These are phyloP conservation scores for Kernera saxatilis DNA, from an alignment of 345 rosid species.

Conservation along the genomic window DNA sequence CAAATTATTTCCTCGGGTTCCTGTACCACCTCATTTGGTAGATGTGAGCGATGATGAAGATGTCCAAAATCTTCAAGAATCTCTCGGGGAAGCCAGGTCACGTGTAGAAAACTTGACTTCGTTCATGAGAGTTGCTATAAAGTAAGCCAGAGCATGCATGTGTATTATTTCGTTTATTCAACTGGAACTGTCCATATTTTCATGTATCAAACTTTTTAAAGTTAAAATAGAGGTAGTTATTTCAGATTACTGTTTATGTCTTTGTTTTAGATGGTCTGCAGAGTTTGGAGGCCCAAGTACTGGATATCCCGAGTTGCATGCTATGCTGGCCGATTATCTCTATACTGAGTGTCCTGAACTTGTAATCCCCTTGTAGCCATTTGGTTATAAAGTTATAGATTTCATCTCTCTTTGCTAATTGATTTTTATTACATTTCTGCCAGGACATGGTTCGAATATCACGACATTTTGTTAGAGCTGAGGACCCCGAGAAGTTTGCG, in stretches of 20 bases:
- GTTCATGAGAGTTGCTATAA: slow-evolving; percentile 83
- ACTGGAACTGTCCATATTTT: background rate
- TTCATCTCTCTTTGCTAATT: background rate
- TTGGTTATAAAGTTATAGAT: background rate
- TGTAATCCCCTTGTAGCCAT: slow-evolving; percentile 38
- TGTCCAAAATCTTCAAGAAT: slow-evolving; percentile 69
- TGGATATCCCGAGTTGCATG: slow-evolving; percentile 76
- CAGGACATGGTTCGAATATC: slow-evolving; percentile 92
- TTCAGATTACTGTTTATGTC: background rate
- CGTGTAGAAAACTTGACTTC: slow-evolving; percentile 78
- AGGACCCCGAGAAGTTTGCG: slow-evolving; percentile 65
- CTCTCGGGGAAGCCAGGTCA: slow-evolving; percentile 81
- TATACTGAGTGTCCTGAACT: slow-evolving; percentile 86
- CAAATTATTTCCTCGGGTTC: slow-evolving; percentile 72
- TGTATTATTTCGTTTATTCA: background rate
- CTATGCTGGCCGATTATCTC: slow-evolving; percentile 81
- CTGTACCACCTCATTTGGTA: slow-evolving; percentile 63
- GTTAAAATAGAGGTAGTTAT: background rate
- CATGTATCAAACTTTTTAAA: background rate
- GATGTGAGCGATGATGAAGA: slow-evolving; percentile 56
- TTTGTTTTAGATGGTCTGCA: slow-evolving; percentile 74
- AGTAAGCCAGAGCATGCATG: slow-evolving; percentile 35
- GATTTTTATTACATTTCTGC: slow-evolving; percentile 2
- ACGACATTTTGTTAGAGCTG: slow-evolving; percentile 83
- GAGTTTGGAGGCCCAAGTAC: slow-evolving; percentile 64